Conservation (phyloP, 352 stramenopile species). For the Halophytophthora batemanensis region DNA sequence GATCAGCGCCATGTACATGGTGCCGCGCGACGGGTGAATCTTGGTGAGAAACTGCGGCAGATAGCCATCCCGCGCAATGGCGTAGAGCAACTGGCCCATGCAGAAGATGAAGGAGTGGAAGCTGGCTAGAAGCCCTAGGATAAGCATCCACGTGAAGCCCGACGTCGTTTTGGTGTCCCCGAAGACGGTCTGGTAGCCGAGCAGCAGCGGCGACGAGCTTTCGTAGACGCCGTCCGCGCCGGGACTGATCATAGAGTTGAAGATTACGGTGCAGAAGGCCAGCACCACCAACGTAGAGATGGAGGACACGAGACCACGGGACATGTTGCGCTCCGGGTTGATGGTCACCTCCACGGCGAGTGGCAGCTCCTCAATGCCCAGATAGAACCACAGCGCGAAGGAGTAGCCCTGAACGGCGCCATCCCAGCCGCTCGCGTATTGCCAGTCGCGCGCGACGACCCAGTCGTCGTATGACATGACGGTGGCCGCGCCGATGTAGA, state of each 20-base stretch:
- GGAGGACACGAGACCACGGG: conserved; percentile 49
- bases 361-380: conserved; percentile 66
- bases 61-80: conserved; percentile 64
- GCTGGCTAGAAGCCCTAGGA: conserved; percentile 56
- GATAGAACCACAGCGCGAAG: conserved; percentile 71
- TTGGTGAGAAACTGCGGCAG: conserved; percentile 48
- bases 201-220: conserved; percentile 48
- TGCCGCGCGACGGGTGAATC: conserved; percentile 40
- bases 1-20: conserved; percentile 55
- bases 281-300: conserved; percentile 49
- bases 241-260: conserved; percentile 65
- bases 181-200: conserved; percentile 66
- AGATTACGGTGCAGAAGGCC: conserved; percentile 57
- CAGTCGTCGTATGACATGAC: conserved; percentile 58
- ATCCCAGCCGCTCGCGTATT: conserved; percentile 46
- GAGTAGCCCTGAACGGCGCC: conserved; percentile 55
- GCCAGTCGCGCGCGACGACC: conserved; percentile 38
- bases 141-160: conserved; percentile 66
- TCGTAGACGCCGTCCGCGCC: conserved; percentile 39
- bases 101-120: conserved; percentile 83
- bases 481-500: conserved; percentile 57
- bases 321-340: conserved; percentile 59
- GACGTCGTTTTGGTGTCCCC: conserved; percentile 63
- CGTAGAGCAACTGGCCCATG: conserved; percentile 64
- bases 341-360: conserved; percentile 66